Evolutionary conservation across 208 protist genomes (phyloP), one percentile per base, ranked within the genome.

Genomic region (Willaertia magna): DNA sequence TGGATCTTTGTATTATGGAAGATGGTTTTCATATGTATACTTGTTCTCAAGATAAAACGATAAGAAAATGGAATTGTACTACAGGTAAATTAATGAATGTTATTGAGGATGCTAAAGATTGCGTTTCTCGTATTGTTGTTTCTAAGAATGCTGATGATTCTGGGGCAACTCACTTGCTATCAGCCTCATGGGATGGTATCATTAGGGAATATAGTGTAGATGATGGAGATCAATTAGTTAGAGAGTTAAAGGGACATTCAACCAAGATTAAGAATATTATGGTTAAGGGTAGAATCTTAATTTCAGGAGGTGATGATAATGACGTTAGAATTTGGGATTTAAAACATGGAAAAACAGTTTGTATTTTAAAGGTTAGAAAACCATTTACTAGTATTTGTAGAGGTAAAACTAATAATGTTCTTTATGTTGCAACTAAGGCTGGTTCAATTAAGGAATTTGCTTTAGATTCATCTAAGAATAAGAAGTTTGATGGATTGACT

Each of bases 251-350:
- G 51, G 76, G 76, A 40, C 76, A 81, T 26, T 30, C 76, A 16
- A 40, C 76, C 26, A 81, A 81, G 34, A 49, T 81, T n/a, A 81
- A 81, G 44, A 51, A 30, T 12, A 81, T 81, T 26, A 40, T 81
- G n/a, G 44, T 81, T 39, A 47, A 51, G 7, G 43, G 30, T 14
- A 47, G 76, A 51, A 40, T 81, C 39, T 18, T 81, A 30, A 42
- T 81, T 26, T 51, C 20, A 22, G 76, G 43, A 51, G 22, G 43
- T 20, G 76, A 81, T 26, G 76, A 81, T 51, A 26, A 81, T 51
- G 44, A 47, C 26, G 43, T 81, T 6, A 26, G 76, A 40, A 81
- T 81, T 40, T 81, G 76, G 76, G 76, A 81, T 81, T 51, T 81
- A 12, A 81, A 81, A 81, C 18, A 47, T 39, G 76, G 76, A 51